Evolutionary conservation across 805 yeast genomes (phyloP), one percentile per base, ranked within the genome.

Genomic region (Yarrowia sp.): DNA sequence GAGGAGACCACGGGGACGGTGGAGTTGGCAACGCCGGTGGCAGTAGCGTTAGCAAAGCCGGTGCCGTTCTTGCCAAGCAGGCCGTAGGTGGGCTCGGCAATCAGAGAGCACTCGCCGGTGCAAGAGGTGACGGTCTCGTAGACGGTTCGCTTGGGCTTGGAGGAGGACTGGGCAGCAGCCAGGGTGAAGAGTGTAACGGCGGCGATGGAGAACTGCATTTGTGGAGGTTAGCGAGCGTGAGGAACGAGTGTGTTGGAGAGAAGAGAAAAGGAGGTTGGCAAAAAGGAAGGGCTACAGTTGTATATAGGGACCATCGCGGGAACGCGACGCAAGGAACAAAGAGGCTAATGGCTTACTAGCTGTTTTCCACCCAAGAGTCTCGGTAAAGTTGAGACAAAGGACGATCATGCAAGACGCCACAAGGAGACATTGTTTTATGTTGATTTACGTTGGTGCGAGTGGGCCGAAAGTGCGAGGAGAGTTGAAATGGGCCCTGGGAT

Each of bases 161-260:
- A 50, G 61, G 61, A 50, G 19, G 58, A 55, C 46, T 55, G 61
- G 7, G 61, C 61, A n/a, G 61, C 61, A 40, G 61, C 61, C 61
- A 55, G 61, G 43, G 61, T 55, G 61, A 55, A 20, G 61, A 55
- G 38, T 13, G 61, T 34, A 30, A 39, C 61, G 38, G 61, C 14
- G 46, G 61, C 61, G 61, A 55, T 24, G 20, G 61, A 55, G 61
- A 55, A 55, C 61, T 55, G 39, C 61, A 55, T 55, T 12, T 55
- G 34, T 50, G 9, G 40, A 30, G 46, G 46, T 8, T 30, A 52
- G 17, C 56, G 58, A 33, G 39, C 17, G 61, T 55, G 61, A 40
- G 39, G 61, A 55, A 39, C 46, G 30, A 24, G 30, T 24, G 30
- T 24, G 30, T 24, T 24, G 30, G 30, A 24, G 30, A 24, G 30